phyloP scores from a whole-genome alignment of 106 monocot species.

The Apostasia shenzhenica region DNA sequence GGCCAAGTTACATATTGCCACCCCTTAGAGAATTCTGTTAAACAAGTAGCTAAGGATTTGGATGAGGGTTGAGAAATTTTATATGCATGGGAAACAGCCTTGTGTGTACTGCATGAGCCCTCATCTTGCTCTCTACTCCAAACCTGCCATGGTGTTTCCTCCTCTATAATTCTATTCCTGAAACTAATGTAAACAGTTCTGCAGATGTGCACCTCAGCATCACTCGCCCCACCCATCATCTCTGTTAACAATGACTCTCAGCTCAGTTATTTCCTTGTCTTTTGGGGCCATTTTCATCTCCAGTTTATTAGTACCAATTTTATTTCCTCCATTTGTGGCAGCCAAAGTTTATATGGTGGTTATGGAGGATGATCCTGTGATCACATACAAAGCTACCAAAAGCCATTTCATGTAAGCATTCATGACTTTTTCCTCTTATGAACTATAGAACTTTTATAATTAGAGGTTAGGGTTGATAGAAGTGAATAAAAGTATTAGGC shows the following conservation, averaged over 20 bases:
- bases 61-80: too few species aligned
- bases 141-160: slow-evolving; percentile 8
- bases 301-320: slow-evolving; percentile 8
- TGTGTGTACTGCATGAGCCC: neutral
- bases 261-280: neutral
- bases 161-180: neutral
- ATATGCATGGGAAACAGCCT: too few species aligned
- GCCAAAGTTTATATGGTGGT: slow-evolving; percentile 48
- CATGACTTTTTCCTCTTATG: too few species aligned
- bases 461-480: too few species aligned
- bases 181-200: neutral
- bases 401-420: too few species aligned
- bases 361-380: slow-evolving; percentile 48
- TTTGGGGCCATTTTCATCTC: slow-evolving; percentile 3
- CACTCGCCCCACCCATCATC: neutral
- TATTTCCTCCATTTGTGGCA: neutral
- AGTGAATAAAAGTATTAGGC: too few species aligned
- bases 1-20: too few species aligned
- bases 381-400: neutral
- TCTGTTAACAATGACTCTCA: slow-evolving; percentile 17
- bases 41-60: too few species aligned
- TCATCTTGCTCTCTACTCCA: slow-evolving; percentile 12
- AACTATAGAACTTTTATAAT: too few species aligned
- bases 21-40: too few species aligned
- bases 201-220: neutral